These are phyloP conservation scores for Agroathelia rolfsii DNA, from an alignment of 1,284 basidiomycete species.

Conservation along the genomic window DNA sequence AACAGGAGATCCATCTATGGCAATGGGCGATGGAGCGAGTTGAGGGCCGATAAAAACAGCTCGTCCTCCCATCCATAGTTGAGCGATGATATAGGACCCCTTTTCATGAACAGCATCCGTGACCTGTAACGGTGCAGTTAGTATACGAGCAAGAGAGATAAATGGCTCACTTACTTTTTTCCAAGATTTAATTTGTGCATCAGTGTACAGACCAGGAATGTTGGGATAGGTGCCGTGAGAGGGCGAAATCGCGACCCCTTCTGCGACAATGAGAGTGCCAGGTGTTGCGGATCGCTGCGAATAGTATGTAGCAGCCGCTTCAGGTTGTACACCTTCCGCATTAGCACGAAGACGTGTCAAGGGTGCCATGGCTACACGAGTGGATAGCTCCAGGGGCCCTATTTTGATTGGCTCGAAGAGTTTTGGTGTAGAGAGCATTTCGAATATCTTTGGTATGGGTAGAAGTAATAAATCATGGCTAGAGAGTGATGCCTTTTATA, in stretches of 20 bases:
- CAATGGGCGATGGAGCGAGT: too few relatives aligned
- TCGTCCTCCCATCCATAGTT: slow-evolving; percentile 30
- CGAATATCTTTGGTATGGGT: slow-evolving; percentile 1
- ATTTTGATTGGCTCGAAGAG: slow-evolving; percentile 23
- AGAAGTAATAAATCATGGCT: too few relatives aligned
- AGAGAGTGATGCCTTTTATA: too few relatives aligned
- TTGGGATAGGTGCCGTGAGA: slow-evolving; percentile 10
- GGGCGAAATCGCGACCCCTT: slow-evolving; percentile 18
- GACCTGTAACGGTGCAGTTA: too few relatives aligned
- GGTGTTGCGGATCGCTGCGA: slow-evolving; percentile 15
- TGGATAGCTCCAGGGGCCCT: slow-evolving; percentile 18
- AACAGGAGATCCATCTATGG: slow-evolving; percentile 33
- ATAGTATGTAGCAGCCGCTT: slow-evolving; percentile 18
- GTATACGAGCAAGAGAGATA: too few relatives aligned
- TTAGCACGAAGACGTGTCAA: slow-evolving; percentile 23
- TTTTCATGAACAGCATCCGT: slow-evolving; percentile 29
- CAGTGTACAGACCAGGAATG: slow-evolving; percentile 19
- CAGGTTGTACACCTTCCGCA: slow-evolving; percentile 13
- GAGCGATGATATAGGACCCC: slow-evolving; percentile 23
- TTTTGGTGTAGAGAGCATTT: slow-evolving; percentile 1
- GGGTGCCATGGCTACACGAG: slow-evolving; percentile 23
- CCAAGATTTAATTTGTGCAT: slow-evolving; percentile 16
- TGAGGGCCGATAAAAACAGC: too few relatives aligned
- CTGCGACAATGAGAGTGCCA: slow-evolving; percentile 21
- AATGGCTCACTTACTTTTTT: slow-evolving; percentile 16